Base-by-base conservation (phyloP, 306 rosid genomes). In the Cicer cuneatum region DNA sequence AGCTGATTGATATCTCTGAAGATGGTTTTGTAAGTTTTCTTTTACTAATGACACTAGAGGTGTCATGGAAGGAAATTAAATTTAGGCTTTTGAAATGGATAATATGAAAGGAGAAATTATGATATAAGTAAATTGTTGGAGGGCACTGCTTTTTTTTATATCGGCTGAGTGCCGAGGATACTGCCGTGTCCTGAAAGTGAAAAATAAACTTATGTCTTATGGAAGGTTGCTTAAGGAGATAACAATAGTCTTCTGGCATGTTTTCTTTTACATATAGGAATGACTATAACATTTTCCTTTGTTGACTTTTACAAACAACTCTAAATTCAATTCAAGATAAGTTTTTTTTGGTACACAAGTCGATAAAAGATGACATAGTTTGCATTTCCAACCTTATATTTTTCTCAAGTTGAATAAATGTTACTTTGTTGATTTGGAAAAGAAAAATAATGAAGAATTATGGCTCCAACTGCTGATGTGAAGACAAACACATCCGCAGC, bases 1-100 rank as follows among this genome's bases (percentile, higher is more conserved):
- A 90, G 80, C 79, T 90, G 15, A 90, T 90, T 61, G 91, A 90
- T 78, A 90, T 90, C 72, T 90, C 91, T 40, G 90, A 86, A 79
- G 91, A 90, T 66, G 96, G 90, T 51, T 90, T 90, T 80, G 96
- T 88, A 78, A 83, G 93, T 88, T 46, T 1, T 56, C 21, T 38
- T 54, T 24, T 66, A 64, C 46, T 65, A 33, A 12, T 9, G 16
- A 78, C 35, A n/a, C 16, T 53, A 21, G 45, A 12, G 72, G 48
- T 51, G 35, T 47, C 19, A 47, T 11, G 51, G 6, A 51, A 43
- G 8, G 24, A 38, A 46, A 13, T 66, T 42, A 14, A 16, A 14
- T 24, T 24, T 7, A 19, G 7, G 35, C 58, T 19, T 10, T 53
- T 7, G 11, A 53, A 53, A 53, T 16, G 13, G 60, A 54, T 54